Percentiles rank a stretch among this genome's conserved stretches.
Evolutionary conservation across 768 basidiomycete genomes (phyloP).

Genomic region (Mrakia gelida): DNA sequence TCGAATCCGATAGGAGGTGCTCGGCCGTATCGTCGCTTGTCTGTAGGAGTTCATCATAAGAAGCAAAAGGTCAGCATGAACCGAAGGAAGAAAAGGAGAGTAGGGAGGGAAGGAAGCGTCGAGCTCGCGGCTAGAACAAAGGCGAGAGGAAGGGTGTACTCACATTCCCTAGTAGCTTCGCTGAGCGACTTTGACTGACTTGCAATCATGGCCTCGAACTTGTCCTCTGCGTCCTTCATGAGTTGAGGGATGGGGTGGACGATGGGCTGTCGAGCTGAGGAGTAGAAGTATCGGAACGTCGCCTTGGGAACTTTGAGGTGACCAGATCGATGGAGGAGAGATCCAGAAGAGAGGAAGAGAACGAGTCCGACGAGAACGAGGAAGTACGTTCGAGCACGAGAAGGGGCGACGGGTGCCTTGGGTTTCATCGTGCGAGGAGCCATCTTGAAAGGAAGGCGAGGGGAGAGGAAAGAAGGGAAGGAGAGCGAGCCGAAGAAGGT

Average conservation of each 20-base stretch:
- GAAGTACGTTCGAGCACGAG: neutral
- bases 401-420: neutral
- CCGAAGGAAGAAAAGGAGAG: neutral
- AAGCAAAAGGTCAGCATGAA: neutral
- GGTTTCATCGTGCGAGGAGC: conserved; percentile 19
- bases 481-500: neutral
- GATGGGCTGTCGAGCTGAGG: neutral
- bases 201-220: conserved; percentile 40
- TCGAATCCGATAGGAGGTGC: conserved; percentile 41
- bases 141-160: neutral
- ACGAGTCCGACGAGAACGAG: neutral
- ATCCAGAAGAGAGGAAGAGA: conserved; percentile 1
- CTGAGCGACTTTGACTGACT: conserved; percentile 41
- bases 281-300: conserved; percentile 10
- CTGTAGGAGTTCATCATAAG: neutral
- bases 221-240: conserved; percentile 42
- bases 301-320: conserved; percentile 14
- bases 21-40: conserved; percentile 40
- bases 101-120: neutral
- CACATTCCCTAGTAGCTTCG: conserved; percentile 42
- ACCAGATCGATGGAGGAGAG: conserved; percentile 11
- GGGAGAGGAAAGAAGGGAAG: neutral
- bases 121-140: neutral
- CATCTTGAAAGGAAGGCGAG: neutral
- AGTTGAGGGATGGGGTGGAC: conserved; percentile 45